These are phyloP conservation scores for Saturnispora dispora DNA, from an alignment of 805 yeast species.

Conservation along the genomic window DNA sequence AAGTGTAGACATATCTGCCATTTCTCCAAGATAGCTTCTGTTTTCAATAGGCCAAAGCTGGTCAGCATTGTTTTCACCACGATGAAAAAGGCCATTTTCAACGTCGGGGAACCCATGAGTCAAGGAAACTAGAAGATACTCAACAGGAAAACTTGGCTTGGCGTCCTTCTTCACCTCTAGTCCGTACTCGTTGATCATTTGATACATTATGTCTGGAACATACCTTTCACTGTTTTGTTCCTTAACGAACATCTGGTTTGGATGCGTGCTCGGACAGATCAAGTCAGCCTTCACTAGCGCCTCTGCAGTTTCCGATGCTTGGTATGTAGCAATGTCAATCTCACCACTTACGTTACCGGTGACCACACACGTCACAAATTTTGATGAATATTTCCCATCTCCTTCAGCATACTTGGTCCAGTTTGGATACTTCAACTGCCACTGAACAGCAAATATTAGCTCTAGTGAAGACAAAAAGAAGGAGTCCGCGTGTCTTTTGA, in stretches of 20 bases:
- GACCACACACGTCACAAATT: conserved; percentile 86
- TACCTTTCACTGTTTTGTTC: conserved; percentile 65
- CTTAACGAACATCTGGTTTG: conserved; percentile 75
- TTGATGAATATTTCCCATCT: conserved; percentile 65
- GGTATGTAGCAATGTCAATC: conserved; percentile 85
- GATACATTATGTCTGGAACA: conserved; percentile 90
- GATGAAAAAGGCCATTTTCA: conserved; percentile 15
- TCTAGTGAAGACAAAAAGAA: conserved; percentile 88
- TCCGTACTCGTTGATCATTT: conserved; percentile 79
- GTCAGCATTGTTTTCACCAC: not conserved
- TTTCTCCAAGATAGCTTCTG: conserved; percentile 63
- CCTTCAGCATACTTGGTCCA: conserved; percentile 51
- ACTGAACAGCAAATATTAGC: conserved; percentile 68
- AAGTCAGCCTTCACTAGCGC: conserved; percentile 81
- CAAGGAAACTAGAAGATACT: conserved; percentile 73
- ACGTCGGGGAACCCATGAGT: conserved; percentile 87
- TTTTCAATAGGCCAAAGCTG: conserved; percentile 64
- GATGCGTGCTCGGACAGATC: conserved; percentile 81
- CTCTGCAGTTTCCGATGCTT: conserved; percentile 81
- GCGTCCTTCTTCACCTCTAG: conserved; percentile 82
- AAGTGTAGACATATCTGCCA: conserved; percentile 56
- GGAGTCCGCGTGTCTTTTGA: conserved; percentile 87
- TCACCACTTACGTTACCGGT: conserved; percentile 86
- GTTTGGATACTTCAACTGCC: conserved; percentile 62
- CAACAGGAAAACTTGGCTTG: conserved; percentile 89